These are phyloP conservation scores for Knufia fluminis DNA, from an alignment of 2,329 filamentous ascomycete genomes.

Conservation along the genomic window DNA sequence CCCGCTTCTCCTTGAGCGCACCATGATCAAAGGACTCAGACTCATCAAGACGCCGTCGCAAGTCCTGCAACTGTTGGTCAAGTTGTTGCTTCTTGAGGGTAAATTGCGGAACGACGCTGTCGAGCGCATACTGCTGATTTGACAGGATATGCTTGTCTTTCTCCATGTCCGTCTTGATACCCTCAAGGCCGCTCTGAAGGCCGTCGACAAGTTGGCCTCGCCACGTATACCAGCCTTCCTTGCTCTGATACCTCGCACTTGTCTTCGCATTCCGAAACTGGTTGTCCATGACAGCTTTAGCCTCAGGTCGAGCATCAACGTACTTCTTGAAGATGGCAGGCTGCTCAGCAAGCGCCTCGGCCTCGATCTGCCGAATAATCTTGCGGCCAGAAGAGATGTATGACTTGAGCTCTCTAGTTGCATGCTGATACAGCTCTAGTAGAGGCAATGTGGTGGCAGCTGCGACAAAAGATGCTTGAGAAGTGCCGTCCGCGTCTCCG, in stretches of 20 bases:
- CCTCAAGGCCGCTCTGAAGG: slow-evolving; percentile 68
- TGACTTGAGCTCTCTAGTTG: slow-evolving; percentile 79
- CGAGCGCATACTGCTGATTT: slow-evolving; percentile 60
- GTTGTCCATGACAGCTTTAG: slow-evolving; percentile 82
- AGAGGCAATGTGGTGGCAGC: slow-evolving; percentile 87
- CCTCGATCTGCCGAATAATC: slow-evolving; percentile 84
- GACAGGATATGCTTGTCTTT: slow-evolving; percentile 59
- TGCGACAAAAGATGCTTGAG: slow-evolving; percentile 46
- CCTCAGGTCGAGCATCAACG: slow-evolving; percentile 70
- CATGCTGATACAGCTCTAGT: slow-evolving; percentile 88
- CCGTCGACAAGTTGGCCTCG: slow-evolving; percentile 78
- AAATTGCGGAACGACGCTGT: slow-evolving; percentile 57
- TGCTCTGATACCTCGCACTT: slow-evolving; percentile 78
- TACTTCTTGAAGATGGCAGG: slow-evolving; percentile 89
- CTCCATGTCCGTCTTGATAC: slow-evolving; percentile 67
- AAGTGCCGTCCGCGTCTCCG: slow-evolving; percentile 36
- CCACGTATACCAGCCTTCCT: slow-evolving; percentile 98
- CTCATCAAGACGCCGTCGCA: slow-evolving; percentile 65
- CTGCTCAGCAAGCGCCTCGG: slow-evolving; percentile 79
- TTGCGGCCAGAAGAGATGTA: slow-evolving; percentile 90
- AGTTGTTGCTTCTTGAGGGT: slow-evolving; percentile 53
- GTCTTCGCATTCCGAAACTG: slow-evolving; percentile 98
- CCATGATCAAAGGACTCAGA: slow-evolving; percentile 51
- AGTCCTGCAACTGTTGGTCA: slow-evolving; percentile 52
- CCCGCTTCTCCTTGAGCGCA: slow-evolving; percentile 65